These are phyloP conservation scores for Friedmanniomyces endolithicus DNA, from an alignment of 495 filamentous ascomycete species.

Conservation along the genomic window DNA sequence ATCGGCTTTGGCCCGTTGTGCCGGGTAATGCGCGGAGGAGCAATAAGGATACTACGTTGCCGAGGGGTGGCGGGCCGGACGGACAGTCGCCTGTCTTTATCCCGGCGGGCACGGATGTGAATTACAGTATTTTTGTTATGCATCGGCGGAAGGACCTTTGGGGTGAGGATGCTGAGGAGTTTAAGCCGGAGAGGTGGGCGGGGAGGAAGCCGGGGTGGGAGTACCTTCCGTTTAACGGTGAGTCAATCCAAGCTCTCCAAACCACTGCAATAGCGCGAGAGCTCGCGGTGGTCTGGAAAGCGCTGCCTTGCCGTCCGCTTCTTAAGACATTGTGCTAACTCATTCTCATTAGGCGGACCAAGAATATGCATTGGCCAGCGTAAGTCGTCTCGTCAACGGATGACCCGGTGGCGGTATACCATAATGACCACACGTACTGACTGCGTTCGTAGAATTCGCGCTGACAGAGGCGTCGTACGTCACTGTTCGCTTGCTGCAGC, in stretches of 20 bases:
- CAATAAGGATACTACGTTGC: slow-evolving; percentile 40
- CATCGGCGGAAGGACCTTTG: slow-evolving; percentile 28
- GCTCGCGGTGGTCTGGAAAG: too few species aligned
- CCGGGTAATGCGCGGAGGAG: slow-evolving; percentile 45
- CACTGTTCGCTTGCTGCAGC: slow-evolving; percentile 22
- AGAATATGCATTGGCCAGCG: slow-evolving; percentile 31
- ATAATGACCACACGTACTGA: too few species aligned
- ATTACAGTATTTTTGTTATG: slow-evolving; percentile 35
- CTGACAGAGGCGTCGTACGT: slow-evolving; percentile 30
- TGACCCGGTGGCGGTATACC: too few species aligned
- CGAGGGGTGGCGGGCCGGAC: slow-evolving; percentile 40
- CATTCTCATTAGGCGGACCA: too few species aligned
- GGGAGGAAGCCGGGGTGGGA: slow-evolving; percentile 26
- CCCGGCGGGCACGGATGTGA: slow-evolving; percentile 31
- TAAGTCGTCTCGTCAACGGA: too few species aligned
- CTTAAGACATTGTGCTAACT: too few species aligned
- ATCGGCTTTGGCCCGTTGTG: slow-evolving; percentile 74
- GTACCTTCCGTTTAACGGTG: slow-evolving; percentile 30
- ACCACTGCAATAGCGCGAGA: too few species aligned
- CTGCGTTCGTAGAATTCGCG: slow-evolving; percentile 20
- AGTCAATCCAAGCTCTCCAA: too few species aligned
- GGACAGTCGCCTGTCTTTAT: slow-evolving; percentile 37
- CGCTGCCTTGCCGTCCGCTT: too few species aligned
- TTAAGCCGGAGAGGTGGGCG: slow-evolving; percentile 38
- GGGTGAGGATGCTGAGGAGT: slow-evolving; percentile 26